These are phyloP conservation scores for Trichoderma koningii DNA, from an alignment of 2,329 filamentous ascomycete genomes.

Conservation along the genomic window DNA sequence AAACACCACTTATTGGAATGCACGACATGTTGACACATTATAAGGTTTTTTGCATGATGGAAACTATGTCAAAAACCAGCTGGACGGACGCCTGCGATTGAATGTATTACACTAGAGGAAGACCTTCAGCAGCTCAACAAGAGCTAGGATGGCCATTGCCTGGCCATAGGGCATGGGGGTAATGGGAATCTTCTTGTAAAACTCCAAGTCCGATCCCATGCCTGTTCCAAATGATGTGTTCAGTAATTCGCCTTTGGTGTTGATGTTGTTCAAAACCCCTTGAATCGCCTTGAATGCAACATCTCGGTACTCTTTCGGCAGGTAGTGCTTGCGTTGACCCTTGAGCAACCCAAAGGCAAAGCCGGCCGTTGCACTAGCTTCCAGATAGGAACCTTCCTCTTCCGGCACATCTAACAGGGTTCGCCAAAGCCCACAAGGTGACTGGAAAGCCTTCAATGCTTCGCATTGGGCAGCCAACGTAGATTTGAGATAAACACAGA, in stretches of 20 bases:
- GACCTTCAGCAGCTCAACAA: background rate
- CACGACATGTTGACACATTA: no score
- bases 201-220: slow-evolving; percentile 12
- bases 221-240: slow-evolving; percentile 21
- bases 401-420: slow-evolving; percentile 10
- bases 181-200: slow-evolving; percentile 19
- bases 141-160: slow-evolving; percentile 18
- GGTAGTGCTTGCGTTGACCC: slow-evolving; percentile 2
- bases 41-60: no score
- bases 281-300: slow-evolving; percentile 10
- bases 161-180: slow-evolving; percentile 18
- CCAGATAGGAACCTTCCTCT: slow-evolving; percentile 14
- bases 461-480: slow-evolving; percentile 6
- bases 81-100: no score
- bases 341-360: slow-evolving; percentile 17
- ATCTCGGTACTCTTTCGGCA: background rate
- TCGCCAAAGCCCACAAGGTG: slow-evolving; percentile 10
- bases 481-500: slow-evolving; percentile 5
- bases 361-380: slow-evolving; percentile 19
- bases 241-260: background rate
- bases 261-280: background rate
- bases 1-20: no score
- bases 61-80: no score
- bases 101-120: background rate
- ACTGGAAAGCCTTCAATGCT: slow-evolving; percentile 4